Conservation (phyloP, 768 basidiomycete genomes). For the Daedalea quercina region DNA sequence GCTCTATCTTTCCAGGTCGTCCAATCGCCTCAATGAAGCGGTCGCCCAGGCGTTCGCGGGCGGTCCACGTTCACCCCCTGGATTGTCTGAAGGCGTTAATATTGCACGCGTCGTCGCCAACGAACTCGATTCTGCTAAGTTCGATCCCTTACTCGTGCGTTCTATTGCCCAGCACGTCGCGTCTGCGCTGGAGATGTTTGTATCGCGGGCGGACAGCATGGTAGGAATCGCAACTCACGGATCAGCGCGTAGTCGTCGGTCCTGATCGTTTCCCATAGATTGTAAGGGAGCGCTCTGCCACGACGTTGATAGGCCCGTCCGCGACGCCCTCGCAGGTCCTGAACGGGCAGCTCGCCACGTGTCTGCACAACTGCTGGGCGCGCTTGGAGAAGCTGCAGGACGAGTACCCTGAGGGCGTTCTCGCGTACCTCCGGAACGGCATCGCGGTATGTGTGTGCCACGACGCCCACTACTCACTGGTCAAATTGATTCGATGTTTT, state of each 20-base stretch:
- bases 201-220: slow-evolving; percentile 57
- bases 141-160: slow-evolving; percentile 83
- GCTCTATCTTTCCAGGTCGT: slow-evolving; percentile 81
- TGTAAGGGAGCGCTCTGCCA: slow-evolving; percentile 71
- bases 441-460: slow-evolving; percentile 43
- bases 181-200: slow-evolving; percentile 61
- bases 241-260: neutral
- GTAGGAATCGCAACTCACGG: slow-evolving; percentile 36
- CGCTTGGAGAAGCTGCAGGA: slow-evolving; percentile 58
- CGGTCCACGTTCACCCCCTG: slow-evolving; percentile 64
- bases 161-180: slow-evolving; percentile 72
- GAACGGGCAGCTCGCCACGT: slow-evolving; percentile 76
- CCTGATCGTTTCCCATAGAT: too few relatives aligned
- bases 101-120: slow-evolving; percentile 77
- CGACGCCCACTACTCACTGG: neutral
- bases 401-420: slow-evolving; percentile 61
- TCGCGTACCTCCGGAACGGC: slow-evolving; percentile 44
- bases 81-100: slow-evolving; percentile 67
- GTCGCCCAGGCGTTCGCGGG: slow-evolving; percentile 73
- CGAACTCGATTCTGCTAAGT: slow-evolving; percentile 88
- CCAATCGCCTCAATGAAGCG: slow-evolving; percentile 77
- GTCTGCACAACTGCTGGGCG: slow-evolving; percentile 70
- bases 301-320: slow-evolving; percentile 64
- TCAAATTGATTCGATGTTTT: neutral
- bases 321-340: slow-evolving; percentile 73